phyloP scores from a whole-genome alignment of 495 filamentous ascomycete species.

The Amphirosellinia nigrospora region DNA sequence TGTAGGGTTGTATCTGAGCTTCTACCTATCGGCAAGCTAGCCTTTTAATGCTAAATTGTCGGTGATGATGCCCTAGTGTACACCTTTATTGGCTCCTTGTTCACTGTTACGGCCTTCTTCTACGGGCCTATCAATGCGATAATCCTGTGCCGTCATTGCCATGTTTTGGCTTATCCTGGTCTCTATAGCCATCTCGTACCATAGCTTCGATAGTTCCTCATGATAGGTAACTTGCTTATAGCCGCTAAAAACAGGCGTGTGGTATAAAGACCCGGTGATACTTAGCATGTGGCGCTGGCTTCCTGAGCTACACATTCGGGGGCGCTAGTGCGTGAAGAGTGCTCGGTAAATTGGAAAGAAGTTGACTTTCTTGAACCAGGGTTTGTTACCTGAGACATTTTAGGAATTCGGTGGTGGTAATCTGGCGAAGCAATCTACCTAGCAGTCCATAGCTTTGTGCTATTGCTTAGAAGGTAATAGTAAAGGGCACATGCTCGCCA shows the following conservation, averaged over 20 bases:
- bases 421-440: not conserved
- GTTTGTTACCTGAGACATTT: too few species aligned
- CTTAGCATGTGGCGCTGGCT: not conserved
- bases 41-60: not conserved
- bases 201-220: not conserved
- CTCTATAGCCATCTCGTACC: not conserved
- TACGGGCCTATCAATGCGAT: not conserved
- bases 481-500: constrained; percentile 1
- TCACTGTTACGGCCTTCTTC: not conserved
- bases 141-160: not conserved
- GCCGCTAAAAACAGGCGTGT: not conserved
- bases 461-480: not conserved
- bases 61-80: not conserved
- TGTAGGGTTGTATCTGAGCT: not conserved
- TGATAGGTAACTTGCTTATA: not conserved
- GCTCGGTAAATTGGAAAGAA: not conserved
- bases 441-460: not conserved
- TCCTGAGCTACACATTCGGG: not conserved
- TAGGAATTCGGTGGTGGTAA: too few species aligned
- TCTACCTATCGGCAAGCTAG: not conserved
- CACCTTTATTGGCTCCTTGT: not conserved
- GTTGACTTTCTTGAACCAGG: not conserved
- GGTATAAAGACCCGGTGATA: not conserved
- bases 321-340: not conserved
- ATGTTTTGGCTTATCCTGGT: not conserved